Base-by-base conservation (phyloP, 371 early-diverging fungal genomes). In the Thermomucor indicae-seudaticae region DNA sequence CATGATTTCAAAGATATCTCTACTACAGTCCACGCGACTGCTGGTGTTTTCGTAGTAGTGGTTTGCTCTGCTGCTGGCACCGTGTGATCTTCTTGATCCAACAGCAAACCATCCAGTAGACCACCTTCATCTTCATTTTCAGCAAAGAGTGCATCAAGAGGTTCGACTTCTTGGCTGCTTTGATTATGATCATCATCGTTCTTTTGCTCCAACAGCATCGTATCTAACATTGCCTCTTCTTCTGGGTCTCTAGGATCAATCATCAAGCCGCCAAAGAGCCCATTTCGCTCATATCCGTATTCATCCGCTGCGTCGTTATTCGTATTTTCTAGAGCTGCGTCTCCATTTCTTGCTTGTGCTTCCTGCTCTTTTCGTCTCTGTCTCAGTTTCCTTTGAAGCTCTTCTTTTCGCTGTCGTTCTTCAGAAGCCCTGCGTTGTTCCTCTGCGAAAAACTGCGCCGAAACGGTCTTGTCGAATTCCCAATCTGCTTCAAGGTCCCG, bases 401-500 rank as follows among this genome's bases (percentile, higher is more conserved):
- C 35, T 35, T 31, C 25, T 20, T 49, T 17, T n/a, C 29, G 31
- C 7, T 55, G 57, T n/a, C 59, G 59, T 41, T 72, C 64, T 47
- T 72, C 64, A 0, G 54, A 55, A 1, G 61, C 54, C 17, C 56
- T 16, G 35, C 53, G 50, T n/a, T 65, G 55, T 16, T 62, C 50
- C 17, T 60, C 42, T 6, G 41, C 20, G 34, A 65, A 61, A 29
- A 69, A 29, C 1, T 58, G 53, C 7, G 76, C 59, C 10, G 78
- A 70, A 47, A 62, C 47, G 31, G 49, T 58, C 31, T 67, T 67
- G 53, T 75, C 67, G 44, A 67, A 81, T 14, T 72, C 72, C 65
- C 75, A 73, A 45, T 76, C 75, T 16, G 60, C 57, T 43, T 81
- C 81, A 16, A 78, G 47, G 20, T 69, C 69, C 11, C 55, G 58